These are phyloP conservation scores for Hymenoscyphus repandus DNA, from an alignment of 2,329 filamentous ascomycete genomes.

Conservation along the genomic window DNA sequence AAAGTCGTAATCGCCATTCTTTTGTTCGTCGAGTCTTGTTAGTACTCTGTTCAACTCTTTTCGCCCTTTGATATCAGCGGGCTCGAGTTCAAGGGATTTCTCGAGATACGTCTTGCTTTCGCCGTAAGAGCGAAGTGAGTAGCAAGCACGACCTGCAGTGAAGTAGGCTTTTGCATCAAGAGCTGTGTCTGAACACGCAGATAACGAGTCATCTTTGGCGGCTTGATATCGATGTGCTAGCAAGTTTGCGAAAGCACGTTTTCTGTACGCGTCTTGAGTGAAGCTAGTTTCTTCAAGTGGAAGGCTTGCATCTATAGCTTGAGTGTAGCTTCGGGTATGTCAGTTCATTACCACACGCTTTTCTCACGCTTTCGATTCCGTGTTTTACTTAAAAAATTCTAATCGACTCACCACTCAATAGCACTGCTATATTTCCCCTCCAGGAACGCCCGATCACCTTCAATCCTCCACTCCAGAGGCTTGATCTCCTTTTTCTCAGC, in stretches of 20 bases:
- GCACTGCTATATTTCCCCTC: conserved; percentile 13
- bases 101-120: conserved; percentile 11
- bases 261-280: conserved; percentile 4
- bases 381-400: neutral
- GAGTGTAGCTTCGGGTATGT: conserved; percentile 6
- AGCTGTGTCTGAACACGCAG: conserved; percentile 6
- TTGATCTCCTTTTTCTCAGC: conserved; percentile 12
- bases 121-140: conserved; percentile 8
- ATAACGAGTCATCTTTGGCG: conserved; percentile 14
- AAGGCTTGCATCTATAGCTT: conserved; percentile 9
- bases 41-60: conserved; percentile 9
- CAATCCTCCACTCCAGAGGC: conserved; percentile 11
- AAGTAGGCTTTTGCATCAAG: conserved; percentile 14
- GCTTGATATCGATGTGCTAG: conserved; percentile 8
- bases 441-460: conserved; percentile 15
- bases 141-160: conserved; percentile 13
- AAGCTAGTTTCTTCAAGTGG: neutral
- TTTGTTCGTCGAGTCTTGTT: conserved; percentile 8
- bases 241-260: conserved; percentile 16
- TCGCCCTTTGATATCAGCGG: conserved; percentile 7
- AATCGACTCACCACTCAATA: conserved; percentile 13
- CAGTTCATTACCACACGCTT: no score
- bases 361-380: neutral
- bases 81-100: conserved; percentile 7
- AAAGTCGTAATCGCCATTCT: conserved; percentile 14